Base-by-base conservation (phyloP, 2,329 filamentous ascomycete genomes). In the Scedosporium apiospermum region DNA sequence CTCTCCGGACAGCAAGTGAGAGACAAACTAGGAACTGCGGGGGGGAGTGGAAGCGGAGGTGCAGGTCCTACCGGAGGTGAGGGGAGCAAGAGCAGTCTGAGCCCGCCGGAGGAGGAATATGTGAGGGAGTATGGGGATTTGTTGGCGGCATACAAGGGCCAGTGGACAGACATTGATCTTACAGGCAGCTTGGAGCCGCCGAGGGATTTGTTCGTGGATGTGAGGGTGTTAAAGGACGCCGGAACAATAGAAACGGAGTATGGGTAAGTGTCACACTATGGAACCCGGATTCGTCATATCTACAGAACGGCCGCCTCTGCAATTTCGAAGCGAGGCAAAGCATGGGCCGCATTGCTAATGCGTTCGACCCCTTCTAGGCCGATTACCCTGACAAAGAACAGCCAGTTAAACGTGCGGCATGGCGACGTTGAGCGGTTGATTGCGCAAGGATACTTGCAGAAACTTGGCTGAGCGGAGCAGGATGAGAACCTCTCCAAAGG, bases 241-340 rank as follows among this genome's bases (percentile, higher is more conserved):
- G 95, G 96, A 4, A 95, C 99, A 79, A 97, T 99, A 66, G 93
- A 99, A 77, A 99, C 95, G 0, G 96, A 99, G 80, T 99, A 99
- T 72, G 95, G 95, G 89, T 96, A 81, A 75, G 88, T 79, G 9
- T 26, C 27, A 23, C 42, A 30, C 27, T 49, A 21, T 46, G 26
- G 10, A 4, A 38, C 6, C 12, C 34, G 34, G 14, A 38, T 38
- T 38, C 34, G 34, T 14, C 34, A 38, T 38, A 38, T 49, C 16
- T 18, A 49, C n/a, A 49, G 44, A n/a, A 49, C 10, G n/a, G 7
- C 3, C 44, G 44, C 44, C n/a, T 14, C n/a, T 49, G 6, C n/a
- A 18, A 49, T 18, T n/a, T 18, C 21, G 44, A 18, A 4, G 4
- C 21, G 44, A 18, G 2, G 4, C 27, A 30, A 30, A 30, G 6